phyloP scores from a whole-genome alignment of 2,329 filamentous ascomycete species.

The Fusarium sp. region DNA sequence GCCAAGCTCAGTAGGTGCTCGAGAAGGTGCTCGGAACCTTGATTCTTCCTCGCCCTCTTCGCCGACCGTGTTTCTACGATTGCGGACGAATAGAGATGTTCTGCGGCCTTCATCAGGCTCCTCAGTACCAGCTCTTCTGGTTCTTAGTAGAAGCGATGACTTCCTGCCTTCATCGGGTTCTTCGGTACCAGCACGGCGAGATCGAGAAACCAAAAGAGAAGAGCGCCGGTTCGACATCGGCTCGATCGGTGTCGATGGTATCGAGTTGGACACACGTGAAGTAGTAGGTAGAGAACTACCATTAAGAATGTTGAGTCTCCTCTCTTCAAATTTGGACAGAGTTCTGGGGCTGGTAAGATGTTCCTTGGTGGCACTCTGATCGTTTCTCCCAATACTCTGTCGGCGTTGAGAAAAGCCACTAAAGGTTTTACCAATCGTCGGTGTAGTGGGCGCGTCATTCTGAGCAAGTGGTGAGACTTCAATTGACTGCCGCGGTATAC shows the following conservation, averaged over 20 bases:
- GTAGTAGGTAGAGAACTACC: constrained; percentile 56
- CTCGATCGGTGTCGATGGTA: constrained; percentile 54
- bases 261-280: constrained; percentile 53
- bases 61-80: constrained; percentile 56
- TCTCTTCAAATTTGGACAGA: constrained; percentile 63
- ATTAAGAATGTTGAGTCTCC: constrained; percentile 58
- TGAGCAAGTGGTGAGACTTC: constrained; percentile 23
- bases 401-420: constrained; percentile 51
- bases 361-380: constrained; percentile 50
- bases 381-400: constrained; percentile 50
- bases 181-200: constrained; percentile 56
- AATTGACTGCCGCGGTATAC: constrained; percentile 39
- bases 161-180: constrained; percentile 57
- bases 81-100: constrained; percentile 56
- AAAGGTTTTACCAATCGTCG: constrained; percentile 55
- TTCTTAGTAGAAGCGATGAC: constrained; percentile 56
- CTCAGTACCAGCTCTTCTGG: constrained; percentile 57
- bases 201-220: constrained; percentile 56
- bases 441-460: constrained; percentile 50
- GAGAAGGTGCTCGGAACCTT: constrained; percentile 65
- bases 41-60: constrained; percentile 58
- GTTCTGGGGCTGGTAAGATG: constrained; percentile 56
- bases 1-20: constrained; percentile 65
- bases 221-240: constrained; percentile 56
- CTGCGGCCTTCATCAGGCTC: constrained; percentile 58